Conservation (phyloP, 2,329 filamentous ascomycete genomes). For the Zymoseptoria pseudotritici region DNA sequence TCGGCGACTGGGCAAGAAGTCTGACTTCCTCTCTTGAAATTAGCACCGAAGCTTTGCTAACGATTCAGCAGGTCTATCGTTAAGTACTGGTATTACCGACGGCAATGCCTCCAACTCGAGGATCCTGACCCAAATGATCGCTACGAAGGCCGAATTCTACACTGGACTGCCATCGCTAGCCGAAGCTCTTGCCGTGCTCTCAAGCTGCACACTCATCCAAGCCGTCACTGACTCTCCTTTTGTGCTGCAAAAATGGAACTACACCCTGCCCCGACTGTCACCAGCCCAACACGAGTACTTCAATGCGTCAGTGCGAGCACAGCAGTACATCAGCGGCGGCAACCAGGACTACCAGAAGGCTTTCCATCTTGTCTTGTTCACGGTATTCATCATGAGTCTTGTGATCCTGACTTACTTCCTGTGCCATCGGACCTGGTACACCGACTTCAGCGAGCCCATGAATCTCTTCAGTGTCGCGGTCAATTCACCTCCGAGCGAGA, state of each 20-base stretch:
- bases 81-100: conserved; percentile 38
- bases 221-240: conserved; percentile 55
- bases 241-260: conserved; percentile 40
- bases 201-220: conserved; percentile 58
- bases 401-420: conserved; percentile 59
- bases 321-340: conserved; percentile 65
- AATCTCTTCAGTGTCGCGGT: conserved; percentile 45
- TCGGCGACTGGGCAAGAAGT: conserved; percentile 36
- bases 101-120: conserved; percentile 39
- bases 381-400: conserved; percentile 61
- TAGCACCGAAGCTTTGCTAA: neutral
- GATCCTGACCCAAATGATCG: conserved; percentile 38
- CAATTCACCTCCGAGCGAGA: conserved; percentile 51
- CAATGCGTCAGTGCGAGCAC: conserved; percentile 54
- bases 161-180: conserved; percentile 57
- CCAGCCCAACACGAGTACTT: conserved; percentile 51
- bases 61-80: conserved; percentile 26
- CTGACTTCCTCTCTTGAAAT: neutral
- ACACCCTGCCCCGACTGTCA: conserved; percentile 21
- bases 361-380: conserved; percentile 59
- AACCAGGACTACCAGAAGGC: conserved; percentile 52
- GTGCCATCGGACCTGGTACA: conserved; percentile 55
- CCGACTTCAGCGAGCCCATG: conserved; percentile 70
- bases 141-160: conserved; percentile 37
- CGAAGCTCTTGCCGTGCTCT: conserved; percentile 65